A percentile compares a stretch with the other conserved stretches of the same genome.
Conservation (phyloP, 2,329 filamentous ascomycete species). For the Aspergillus quadrilineatus region DNA sequence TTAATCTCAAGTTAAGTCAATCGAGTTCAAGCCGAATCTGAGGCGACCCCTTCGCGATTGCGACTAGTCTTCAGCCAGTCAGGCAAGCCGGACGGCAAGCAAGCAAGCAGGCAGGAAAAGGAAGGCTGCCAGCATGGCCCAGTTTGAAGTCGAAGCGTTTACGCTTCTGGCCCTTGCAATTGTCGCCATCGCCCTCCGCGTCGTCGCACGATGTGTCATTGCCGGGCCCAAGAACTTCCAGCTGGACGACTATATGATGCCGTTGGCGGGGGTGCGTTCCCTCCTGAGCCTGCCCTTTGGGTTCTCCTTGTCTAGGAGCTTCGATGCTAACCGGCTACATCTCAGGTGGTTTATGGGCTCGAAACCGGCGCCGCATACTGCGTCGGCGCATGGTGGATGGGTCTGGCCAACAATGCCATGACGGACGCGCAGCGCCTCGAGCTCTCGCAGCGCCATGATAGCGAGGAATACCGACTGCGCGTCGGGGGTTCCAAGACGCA, state of each 20-base stretch:
- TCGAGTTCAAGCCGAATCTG: too few relatives aligned
- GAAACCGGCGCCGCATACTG: slow-evolving; percentile 53
- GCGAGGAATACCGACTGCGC: slow-evolving; percentile 51
- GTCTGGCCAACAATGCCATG: slow-evolving; percentile 60
- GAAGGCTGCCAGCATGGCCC: slow-evolving; percentile 14
- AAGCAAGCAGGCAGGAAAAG: too few relatives aligned
- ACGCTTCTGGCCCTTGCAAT: slow-evolving; percentile 54
- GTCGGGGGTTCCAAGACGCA: slow-evolving; percentile 56
- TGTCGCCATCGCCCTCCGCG: slow-evolving; percentile 52
- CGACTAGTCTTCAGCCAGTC: too few relatives aligned
- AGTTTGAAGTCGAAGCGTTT: slow-evolving; percentile 50
- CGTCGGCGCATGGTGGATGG: slow-evolving; percentile 50
- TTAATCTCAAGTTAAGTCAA: too few relatives aligned
- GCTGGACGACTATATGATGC: slow-evolving; percentile 61
- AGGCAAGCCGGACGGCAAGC: too few relatives aligned
- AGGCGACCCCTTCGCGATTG: too few relatives aligned
- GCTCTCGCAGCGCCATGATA: slow-evolving; percentile 41
- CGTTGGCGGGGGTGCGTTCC: slow-evolving; percentile 50
- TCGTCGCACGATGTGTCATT: slow-evolving; percentile 49
- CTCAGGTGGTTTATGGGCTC: slow-evolving; percentile 51
- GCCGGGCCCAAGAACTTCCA: slow-evolving; percentile 54
- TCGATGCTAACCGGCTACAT: background rate
- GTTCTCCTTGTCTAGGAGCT: background rate
- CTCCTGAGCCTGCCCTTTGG: background rate
- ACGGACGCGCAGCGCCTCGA: slow-evolving; percentile 48